Conservation (phyloP, 805 yeast species). For the Monosporozyma servazzii region DNA sequence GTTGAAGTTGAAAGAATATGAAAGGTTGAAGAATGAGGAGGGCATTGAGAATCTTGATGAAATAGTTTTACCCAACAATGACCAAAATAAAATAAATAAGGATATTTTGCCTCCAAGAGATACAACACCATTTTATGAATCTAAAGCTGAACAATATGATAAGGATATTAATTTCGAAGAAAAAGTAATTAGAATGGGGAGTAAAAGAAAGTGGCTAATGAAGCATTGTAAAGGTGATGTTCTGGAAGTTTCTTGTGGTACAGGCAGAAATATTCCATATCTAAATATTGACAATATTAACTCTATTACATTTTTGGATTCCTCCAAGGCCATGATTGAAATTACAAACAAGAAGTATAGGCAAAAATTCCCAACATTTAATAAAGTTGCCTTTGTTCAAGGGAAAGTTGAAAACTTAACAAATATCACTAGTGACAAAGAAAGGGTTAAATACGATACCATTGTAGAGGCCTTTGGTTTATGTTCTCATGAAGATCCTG, state of each 20-base stretch:
- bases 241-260: slow-evolving; percentile 89
- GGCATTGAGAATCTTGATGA: slow-evolving; percentile 27
- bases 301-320: slow-evolving; percentile 78
- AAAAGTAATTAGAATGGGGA: slow-evolving; percentile 37
- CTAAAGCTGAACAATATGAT: slow-evolving; percentile 74
- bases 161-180: slow-evolving; percentile 57
- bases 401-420: slow-evolving; percentile 82
- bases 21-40: slow-evolving; percentile 38
- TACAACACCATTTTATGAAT: slow-evolving; percentile 71
- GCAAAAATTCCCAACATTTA: slow-evolving; percentile 53
- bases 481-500: slow-evolving; percentile 94
- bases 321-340: slow-evolving; percentile 80
- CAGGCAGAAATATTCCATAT: slow-evolving; percentile 85
- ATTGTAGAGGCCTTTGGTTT: slow-evolving; percentile 90
- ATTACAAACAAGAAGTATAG: slow-evolving; percentile 66
- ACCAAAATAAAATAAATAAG: slow-evolving; percentile 29
- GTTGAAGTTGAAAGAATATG: slow-evolving; percentile 50
- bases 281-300: slow-evolving; percentile 49
- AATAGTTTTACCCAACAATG: slow-evolving; percentile 22
- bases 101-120: slow-evolving; percentile 62
- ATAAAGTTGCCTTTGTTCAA: slow-evolving; percentile 75
- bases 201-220: slow-evolving; percentile 72
- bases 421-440: slow-evolving; percentile 37
- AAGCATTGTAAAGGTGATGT: slow-evolving; percentile 77
- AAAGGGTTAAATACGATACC: slow-evolving; percentile 68